Evolutionary conservation across 2,329 filamentous ascomycete species (phyloP).

Genomic region (Xylaria sp.): DNA sequence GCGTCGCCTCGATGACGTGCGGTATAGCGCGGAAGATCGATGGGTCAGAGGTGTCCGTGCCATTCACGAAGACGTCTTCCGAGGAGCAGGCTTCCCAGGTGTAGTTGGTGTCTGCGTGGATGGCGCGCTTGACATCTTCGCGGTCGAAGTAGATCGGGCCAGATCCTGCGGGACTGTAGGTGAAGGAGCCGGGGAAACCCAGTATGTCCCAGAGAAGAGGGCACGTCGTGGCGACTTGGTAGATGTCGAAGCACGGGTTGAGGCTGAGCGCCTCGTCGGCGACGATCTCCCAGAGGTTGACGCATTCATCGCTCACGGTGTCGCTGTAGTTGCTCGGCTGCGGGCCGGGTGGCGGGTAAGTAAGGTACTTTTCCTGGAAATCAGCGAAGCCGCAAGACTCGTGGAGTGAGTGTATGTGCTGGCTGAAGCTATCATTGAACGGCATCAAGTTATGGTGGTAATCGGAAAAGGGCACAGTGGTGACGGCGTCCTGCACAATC

Average conservation of each 20-base stretch:
- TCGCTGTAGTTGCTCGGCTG: constrained; percentile 61
- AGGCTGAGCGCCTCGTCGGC: constrained; percentile 57
- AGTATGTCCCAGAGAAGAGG: constrained; percentile 72
- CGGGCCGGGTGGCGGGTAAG: constrained; percentile 70
- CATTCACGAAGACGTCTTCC: constrained; percentile 52
- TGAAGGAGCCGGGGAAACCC: constrained; percentile 68
- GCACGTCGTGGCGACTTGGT: constrained; percentile 74
- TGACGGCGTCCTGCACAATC: constrained; percentile 53
- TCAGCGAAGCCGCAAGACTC: constrained; percentile 68
- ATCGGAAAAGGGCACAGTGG: constrained; percentile 66
- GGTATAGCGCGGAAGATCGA: constrained; percentile 71
- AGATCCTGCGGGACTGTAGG: constrained; percentile 72
- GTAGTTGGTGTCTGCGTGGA: constrained; percentile 67
- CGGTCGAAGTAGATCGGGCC: constrained; percentile 75
- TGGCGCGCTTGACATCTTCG: constrained; percentile 73
- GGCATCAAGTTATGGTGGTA: constrained; percentile 66
- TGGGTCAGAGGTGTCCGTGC: constrained; percentile 63
- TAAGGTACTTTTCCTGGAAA: constrained; percentile 66
- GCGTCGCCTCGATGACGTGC: constrained; percentile 76
- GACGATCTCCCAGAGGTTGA: constrained; percentile 64
- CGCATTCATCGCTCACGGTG: constrained; percentile 61
- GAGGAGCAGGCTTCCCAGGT: constrained; percentile 46
- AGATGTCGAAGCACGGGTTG: constrained; percentile 79
- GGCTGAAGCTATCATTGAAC: constrained; percentile 66
- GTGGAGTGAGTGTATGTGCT: constrained; percentile 62